Evolutionary conservation across 1,284 basidiomycete species (phyloP), one percentile per base, ranked within the genome.

Genomic region (Omphalotus olearius): DNA sequence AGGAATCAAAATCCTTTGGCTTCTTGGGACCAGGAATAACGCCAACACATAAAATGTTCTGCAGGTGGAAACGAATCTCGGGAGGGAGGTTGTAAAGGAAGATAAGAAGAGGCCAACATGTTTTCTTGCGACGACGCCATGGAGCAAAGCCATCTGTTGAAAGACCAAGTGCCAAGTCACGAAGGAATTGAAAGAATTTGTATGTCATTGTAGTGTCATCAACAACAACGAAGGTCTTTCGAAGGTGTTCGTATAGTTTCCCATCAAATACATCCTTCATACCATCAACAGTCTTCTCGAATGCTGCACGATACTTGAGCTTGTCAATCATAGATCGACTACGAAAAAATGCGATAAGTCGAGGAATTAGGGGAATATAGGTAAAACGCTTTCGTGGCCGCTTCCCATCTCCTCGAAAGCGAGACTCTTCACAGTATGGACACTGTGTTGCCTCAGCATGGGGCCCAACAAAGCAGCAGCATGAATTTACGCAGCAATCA

Each of bases 1-100:
- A 72, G 0, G 69, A 72, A 50, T 72, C 65, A 17, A 67, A 59
- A 53, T 71, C 65, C 11, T 59, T 56, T 0, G 68, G 67, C 45
- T 68, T 67, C 20, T 65, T 65, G 0, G 68, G 69, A 0, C 69
- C 69, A 0, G 69, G 69, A 28, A 73, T 68, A 17, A 69, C 60
- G 7, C 67, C 67, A 6, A 71, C 30, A 4, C 56, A 57, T 1
- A 71, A 41, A 18, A 70, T 59, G 53, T 70, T 52, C 14, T 64
- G 52, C 2, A 65, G 56, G 45, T 63, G 63, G 44, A 63, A 59
- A 2, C 56, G 58, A 23, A 64, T 60, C 33, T 68, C 59, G 13
- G 69, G 67, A 4, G 68, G 65, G 1, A 70, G 61, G 50, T 59
- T 72, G 50, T 68, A 66, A 53, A 66, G 66, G 55, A 64, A 62